Evolutionary conservation across 495 filamentous ascomycete genomes (phyloP).

Genomic region (Talaromyces ruber): DNA sequence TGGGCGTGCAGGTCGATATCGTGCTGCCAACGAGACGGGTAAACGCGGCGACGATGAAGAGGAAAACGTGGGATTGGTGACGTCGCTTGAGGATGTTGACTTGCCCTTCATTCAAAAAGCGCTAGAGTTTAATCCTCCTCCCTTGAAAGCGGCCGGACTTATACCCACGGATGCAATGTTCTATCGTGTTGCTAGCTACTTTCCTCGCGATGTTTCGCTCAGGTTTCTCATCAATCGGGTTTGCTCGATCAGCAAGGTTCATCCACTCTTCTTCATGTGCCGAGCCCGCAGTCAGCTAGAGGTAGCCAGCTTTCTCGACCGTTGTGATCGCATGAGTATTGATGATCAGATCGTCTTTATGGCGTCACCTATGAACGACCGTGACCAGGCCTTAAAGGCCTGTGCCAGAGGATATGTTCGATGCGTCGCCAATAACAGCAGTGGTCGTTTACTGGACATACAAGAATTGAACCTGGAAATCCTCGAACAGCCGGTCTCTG

Average conservation of each 20-base stretch:
- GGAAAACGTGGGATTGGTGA: slow-evolving; percentile 60
- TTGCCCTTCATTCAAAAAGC: slow-evolving; percentile 50
- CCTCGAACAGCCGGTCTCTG: slow-evolving; percentile 45
- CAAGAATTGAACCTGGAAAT: slow-evolving; percentile 54
- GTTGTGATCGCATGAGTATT: slow-evolving; percentile 52
- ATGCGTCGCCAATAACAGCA: slow-evolving; percentile 55
- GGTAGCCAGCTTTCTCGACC: slow-evolving; percentile 63
- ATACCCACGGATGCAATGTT: slow-evolving; percentile 58
- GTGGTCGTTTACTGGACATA: slow-evolving; percentile 60
- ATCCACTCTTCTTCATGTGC: slow-evolving; percentile 67
- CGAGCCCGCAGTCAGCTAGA: slow-evolving; percentile 44
- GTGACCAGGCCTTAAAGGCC: slow-evolving; percentile 13
- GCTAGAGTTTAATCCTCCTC: slow-evolving; percentile 52
- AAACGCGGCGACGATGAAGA: slow-evolving; percentile 11
- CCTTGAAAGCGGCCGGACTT: slow-evolving; percentile 66
- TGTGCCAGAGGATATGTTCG: slow-evolving; percentile 52
- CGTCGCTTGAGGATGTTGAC: slow-evolving; percentile 66
- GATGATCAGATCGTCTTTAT: slow-evolving; percentile 68
- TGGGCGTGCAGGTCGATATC: slow-evolving; percentile 86
- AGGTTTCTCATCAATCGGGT: slow-evolving; percentile 67
- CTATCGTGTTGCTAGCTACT: slow-evolving; percentile 65
- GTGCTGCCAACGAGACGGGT: slow-evolving; percentile 48
- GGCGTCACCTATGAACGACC: slow-evolving; percentile 48
- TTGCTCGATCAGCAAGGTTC: slow-evolving; percentile 51
- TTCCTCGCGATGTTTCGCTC: slow-evolving; percentile 67